Base-by-base conservation (phyloP, 768 basidiomycete species). In the Boletus reticulatus region DNA sequence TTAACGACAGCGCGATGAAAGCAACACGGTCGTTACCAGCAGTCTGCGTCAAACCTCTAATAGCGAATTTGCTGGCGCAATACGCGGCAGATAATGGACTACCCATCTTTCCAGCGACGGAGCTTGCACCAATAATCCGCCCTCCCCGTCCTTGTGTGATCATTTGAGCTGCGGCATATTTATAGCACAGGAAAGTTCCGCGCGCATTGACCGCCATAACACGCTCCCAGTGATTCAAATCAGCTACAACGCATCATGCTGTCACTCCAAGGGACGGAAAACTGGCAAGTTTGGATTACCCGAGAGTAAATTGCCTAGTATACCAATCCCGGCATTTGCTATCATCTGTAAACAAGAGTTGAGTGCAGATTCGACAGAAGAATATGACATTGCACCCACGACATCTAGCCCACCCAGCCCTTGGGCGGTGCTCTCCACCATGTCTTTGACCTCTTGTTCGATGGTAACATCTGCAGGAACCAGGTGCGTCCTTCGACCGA, bases 151-250 rank as follows among this genome's bases (percentile, higher is more conserved):
- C 76, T 69, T 82, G 81, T 10, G 62, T 53, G 10, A 84, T 75
- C 87, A 88, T 88, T 60, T 82, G 79, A 49, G 71, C 72, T 17
- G 82, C 84, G 2, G 84, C 87, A 55, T 85, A 75, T 50, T 85
- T 83, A 43, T 86, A 87, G 64, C 82, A 86, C 56, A 82, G 75
- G 71, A 82, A 85, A 3, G 77, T 70, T 37, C 84, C 84, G 50
- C 80, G 77, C 56, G 78, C 73, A 61, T 88, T 87, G 60, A 86
- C 71, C 6, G 75, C 71, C 56, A 80, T 70, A 8, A 71, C 39
- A 62, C 62, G 68, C 62, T 84, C 75, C 74, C 72, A 78, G 0
- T 74, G 67, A 10, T 75, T 68, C 1, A 71, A 44, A 4, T 65
- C 62, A 5, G 72, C 80, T 72, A 34, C 6, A 45, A n/a, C 48